Evolutionary conservation across 2,329 filamentous ascomycete species (phyloP), one percentile per base, ranked within the genome.

Genomic region (Cladophialophora bantiana): DNA sequence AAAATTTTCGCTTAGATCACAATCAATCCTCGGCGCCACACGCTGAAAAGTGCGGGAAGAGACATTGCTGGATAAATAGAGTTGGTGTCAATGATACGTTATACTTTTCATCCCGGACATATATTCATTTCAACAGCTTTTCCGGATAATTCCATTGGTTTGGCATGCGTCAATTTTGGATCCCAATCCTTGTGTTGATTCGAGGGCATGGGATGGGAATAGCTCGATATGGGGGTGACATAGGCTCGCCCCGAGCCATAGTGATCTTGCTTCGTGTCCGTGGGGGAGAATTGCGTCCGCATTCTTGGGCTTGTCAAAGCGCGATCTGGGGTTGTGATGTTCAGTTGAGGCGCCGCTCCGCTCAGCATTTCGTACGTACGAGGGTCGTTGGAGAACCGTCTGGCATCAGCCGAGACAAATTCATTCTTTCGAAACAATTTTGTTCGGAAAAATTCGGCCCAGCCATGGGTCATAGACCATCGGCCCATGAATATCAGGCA

Each of bases 391-490:
- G 88, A 88, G 66, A 84, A 78, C 67, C 87, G 84, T 73, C 86
- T 86, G 55, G 93, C 93, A 76, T 97, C 94, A 54, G 91, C 89
- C 45, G 92, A 96, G 70, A 97, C 91, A 74, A 97, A 98, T 77
- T 98, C 94, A 73, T 90, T 87, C 71, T 82, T 80, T 40, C 76
- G 77, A 26, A 80, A 78, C 67, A 87, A 79, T 57, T 82, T 75
- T 42, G 78, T 77, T 62, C 78, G 81, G 71, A 89, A 78, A 50
- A 94, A 80, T 32, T 96, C 89, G 50, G 83, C 72, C 95, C 95
- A 99, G 69, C 91, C 95, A 2, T 83, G 86, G 63, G 96, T 83
- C 89, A 98, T 96, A n/a, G 91, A 90, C 77, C 87, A 88, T 60
- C 94, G 90, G 42, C 91, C 90, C 36, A 97, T 87, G 66, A 98